Evolutionary conservation across 73 alveolate genomes (phyloP).

Genomic region (Paramecium primaurelia): DNA sequence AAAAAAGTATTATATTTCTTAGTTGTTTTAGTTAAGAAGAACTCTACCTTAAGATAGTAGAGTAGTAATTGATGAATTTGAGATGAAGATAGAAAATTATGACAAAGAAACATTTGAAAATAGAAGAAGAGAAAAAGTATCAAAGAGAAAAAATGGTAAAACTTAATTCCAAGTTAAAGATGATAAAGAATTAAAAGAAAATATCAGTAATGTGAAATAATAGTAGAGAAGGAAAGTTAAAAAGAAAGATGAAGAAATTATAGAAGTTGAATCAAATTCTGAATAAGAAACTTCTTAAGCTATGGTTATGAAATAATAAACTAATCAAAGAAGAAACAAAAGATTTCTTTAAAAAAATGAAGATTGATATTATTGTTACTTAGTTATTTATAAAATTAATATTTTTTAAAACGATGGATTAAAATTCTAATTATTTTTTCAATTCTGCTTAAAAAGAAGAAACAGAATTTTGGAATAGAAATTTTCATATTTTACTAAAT

Average conservation of each 20-base stretch:
- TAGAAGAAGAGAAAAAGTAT: slow-evolving; percentile 11
- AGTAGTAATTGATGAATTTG: background rate
- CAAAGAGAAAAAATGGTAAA: background rate
- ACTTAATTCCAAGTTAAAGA: background rate
- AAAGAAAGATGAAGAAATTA: background rate
- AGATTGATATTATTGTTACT: background rate
- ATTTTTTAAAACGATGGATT: background rate
- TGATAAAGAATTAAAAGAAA: background rate
- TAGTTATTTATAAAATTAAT: background rate
- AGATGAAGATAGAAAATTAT: background rate
- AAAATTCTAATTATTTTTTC: background rate
- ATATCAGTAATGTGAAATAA: background rate
- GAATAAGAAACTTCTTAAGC: background rate
- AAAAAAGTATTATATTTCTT: background rate
- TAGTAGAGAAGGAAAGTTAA: background rate
- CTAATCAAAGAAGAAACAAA: background rate
- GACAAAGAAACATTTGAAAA: slow-evolving; percentile 20
- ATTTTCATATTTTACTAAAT: background rate
- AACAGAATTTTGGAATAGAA: slow-evolving; percentile 12
- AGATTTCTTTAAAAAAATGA: background rate
- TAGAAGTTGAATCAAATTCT: background rate
- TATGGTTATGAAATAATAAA: background rate
- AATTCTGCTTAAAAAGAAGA: background rate
- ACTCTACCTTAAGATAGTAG: background rate
- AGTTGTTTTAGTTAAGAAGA: background rate